Evolutionary conservation across 1,284 basidiomycete genomes (phyloP).

Genomic region (Exsudoporus floridanus): DNA sequence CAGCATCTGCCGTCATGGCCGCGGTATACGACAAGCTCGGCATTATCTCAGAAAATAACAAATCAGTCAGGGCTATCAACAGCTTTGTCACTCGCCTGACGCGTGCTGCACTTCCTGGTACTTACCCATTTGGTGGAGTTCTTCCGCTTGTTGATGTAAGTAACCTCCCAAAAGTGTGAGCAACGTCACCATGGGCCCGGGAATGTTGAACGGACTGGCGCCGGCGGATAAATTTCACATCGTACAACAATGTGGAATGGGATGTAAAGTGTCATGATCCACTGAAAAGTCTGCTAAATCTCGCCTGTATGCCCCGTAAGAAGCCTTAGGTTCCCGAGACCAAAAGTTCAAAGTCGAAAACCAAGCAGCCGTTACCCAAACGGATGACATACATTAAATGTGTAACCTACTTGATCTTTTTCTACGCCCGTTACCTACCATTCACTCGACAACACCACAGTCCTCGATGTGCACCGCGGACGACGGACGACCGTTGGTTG

Average conservation of each 20-base stretch:
- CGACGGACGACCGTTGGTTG: constrained; percentile 52
- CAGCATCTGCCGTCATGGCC: constrained; percentile 6
- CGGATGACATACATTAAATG: neutral
- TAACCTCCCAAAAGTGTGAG: too few species aligned
- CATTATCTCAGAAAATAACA: constrained; percentile 5
- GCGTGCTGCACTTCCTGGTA: constrained; percentile 7
- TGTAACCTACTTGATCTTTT: neutral
- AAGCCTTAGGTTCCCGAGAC: neutral
- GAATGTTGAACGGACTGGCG: neutral
- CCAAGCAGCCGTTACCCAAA: constrained; percentile 8
- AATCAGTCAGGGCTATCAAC: neutral
- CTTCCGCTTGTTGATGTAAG: constrained; percentile 15
- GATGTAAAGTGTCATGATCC: too few species aligned
- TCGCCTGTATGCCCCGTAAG: too few species aligned
- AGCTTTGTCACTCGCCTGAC: constrained; percentile 2
- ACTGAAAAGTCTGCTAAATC: too few species aligned
- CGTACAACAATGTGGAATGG: too few species aligned
- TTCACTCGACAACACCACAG: constrained; percentile 51
- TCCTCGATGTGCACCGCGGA: constrained; percentile 59
- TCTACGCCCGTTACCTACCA: neutral
- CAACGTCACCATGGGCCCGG: too few species aligned
- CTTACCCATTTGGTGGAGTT: constrained; percentile 11
- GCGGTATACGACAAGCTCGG: constrained; percentile 10
- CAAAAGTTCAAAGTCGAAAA: neutral
- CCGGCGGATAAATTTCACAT: neutral